A percentile compares a stretch with the other conserved stretches of the same genome.
Conservation (phyloP, 2,329 filamentous ascomycete genomes). For the Teratosphaeria nubilosa region DNA sequence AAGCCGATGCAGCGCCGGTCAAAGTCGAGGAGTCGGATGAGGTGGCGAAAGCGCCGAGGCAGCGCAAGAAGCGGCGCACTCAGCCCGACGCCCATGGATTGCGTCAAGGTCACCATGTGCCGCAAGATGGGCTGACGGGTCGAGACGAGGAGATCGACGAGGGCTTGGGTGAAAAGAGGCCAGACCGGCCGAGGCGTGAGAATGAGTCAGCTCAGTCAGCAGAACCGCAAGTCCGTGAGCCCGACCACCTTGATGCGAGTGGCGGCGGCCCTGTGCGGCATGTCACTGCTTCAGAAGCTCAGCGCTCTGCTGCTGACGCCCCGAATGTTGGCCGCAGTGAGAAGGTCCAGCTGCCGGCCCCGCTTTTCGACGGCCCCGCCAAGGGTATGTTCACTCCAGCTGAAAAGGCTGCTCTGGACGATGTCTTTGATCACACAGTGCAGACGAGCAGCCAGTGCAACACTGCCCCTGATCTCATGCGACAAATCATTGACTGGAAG, state of each 20-base stretch:
- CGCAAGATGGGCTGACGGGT: background rate
- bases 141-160: background rate
- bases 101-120: background rate
- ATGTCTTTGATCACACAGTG: conserved; percentile 14
- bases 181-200: too few species aligned
- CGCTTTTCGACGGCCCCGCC: conserved; percentile 3
- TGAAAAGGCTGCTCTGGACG: conserved; percentile 19
- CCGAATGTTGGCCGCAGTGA: background rate
- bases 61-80: background rate
- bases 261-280: too few species aligned
- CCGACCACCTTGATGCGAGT: too few species aligned
- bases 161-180: background rate
- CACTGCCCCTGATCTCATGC: conserved; percentile 8
- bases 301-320: background rate
- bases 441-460: background rate
- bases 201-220: background rate
- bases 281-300: background rate
- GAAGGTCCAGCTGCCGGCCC: conserved; percentile 2
- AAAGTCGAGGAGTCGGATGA: background rate
- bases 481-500: conserved; percentile 17
- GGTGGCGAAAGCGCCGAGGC: background rate
- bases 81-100: background rate
- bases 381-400: conserved; percentile 6
- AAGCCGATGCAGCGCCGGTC: background rate
- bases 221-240: background rate